Base-by-base conservation (phyloP, 257 asterid species). In the Avicennia marina region DNA sequence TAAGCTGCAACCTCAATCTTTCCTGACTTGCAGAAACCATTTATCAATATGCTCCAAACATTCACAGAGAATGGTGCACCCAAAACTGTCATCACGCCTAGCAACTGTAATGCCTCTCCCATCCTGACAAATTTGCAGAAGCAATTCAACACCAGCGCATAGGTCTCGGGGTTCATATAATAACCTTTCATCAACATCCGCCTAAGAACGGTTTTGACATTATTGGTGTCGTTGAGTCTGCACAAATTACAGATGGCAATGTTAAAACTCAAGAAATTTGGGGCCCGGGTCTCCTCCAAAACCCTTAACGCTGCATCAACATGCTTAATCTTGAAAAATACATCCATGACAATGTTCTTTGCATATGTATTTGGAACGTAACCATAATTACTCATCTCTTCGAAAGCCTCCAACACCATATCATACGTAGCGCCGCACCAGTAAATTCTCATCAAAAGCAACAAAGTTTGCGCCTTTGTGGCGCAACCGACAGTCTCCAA, bases 391-490 rank as follows among this genome's bases (percentile, higher is more conserved):
- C 55, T 6, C 79, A 87, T 76, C 71, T 71, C 82, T 49, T 74
- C 74, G 64, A 64, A 78, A n/a, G 80, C 63, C 64, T 80, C 86
- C 1, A 82, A 32, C 15, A 80, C 87, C 79, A 82, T 68, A 60
- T 68, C 78, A 56, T 76, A 64, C 96, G 74, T 78, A 38, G 63
- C 75, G 27, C 87, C 95, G 61, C 73, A 58, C 95, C 89, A 87
- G 58, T 72, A 87, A 54, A 87, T 80, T 50, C 91, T 79, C 86
- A 87, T 58, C 70, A 87, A 65, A 51, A 87, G 85, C 83, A 87
- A 53, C 19, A 84, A 75, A 38, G 83, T 80, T 58, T 82, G 87
- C 3, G 87, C 75, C 69, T 76, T 85, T 62, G 63, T 73, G 38
- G 44, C 55, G 58, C 81, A 79, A 45, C 95, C 96, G 21, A 76